Percentiles rank a stretch among this genome's conserved stretches.
Evolutionary conservation across 768 basidiomycete genomes (phyloP).

Genomic region (Leccinum broughii): DNA sequence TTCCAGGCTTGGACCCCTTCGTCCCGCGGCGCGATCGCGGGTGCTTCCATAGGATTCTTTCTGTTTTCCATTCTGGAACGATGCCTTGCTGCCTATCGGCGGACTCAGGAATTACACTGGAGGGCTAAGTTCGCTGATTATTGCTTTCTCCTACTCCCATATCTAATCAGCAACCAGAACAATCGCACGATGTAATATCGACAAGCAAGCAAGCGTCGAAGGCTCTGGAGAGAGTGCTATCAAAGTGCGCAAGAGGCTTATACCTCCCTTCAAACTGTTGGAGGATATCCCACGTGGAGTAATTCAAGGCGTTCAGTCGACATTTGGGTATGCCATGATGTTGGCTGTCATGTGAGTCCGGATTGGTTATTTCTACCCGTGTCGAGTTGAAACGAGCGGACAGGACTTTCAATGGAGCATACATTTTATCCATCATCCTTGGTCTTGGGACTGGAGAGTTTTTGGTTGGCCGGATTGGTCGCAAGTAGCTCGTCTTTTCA

Average conservation of each 20-base stretch:
- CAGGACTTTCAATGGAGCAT: constrained; percentile 86
- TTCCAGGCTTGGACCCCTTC: constrained; percentile 71
- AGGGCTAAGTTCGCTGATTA: constrained; percentile 45
- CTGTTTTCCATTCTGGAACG: constrained; percentile 70
- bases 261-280: constrained; percentile 60
- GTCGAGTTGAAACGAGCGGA: constrained; percentile 11
- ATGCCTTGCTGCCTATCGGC: constrained; percentile 59
- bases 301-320: constrained; percentile 60
- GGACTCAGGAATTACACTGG: constrained; percentile 59
- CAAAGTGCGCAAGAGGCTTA: constrained; percentile 30
- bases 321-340: constrained; percentile 75
- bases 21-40: constrained; percentile 68
- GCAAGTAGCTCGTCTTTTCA: constrained; percentile 3
- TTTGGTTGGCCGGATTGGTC: constrained; percentile 59
- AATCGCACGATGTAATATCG: not conserved
- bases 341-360: constrained; percentile 69
- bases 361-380: not conserved
- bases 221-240: not conserved
- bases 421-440: constrained; percentile 67
- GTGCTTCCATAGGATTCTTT: constrained; percentile 72
- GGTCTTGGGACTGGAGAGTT: constrained; percentile 78
- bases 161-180: constrained; percentile 15
- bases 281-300: constrained; percentile 74
- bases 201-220: constrained; percentile 4
- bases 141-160: not conserved